A percentile compares a stretch with the other conserved stretches of the same genome.
Conservation (phyloP, 176 grass and related monocot species). For the Themeda triandra region DNA sequence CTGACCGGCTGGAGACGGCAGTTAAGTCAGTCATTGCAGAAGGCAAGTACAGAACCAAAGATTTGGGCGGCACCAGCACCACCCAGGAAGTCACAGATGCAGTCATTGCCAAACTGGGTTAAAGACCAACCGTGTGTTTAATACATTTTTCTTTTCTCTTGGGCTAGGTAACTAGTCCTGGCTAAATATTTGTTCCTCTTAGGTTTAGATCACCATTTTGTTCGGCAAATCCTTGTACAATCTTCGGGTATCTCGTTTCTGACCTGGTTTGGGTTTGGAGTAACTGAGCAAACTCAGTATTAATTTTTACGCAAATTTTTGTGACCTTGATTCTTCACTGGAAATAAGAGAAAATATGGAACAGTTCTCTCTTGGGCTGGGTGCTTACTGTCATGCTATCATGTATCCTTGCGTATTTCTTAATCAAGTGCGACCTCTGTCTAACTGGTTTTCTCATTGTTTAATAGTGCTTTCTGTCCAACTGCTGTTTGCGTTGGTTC, state of each 20-base stretch:
- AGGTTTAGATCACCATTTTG: conserved; percentile 43
- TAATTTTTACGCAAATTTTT: neutral
- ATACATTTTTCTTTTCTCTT: neutral
- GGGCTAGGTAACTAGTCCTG: conserved; percentile 38
- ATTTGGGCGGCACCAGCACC: conserved; percentile 79
- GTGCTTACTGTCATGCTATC: neutral
- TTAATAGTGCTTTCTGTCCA: neutral
- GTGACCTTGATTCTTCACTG: conserved; percentile 27
- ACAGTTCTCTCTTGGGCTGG: neutral
- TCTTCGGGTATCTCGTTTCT: neutral
- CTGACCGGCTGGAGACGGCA: conserved; percentile 73
- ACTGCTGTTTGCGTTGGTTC: neutral
- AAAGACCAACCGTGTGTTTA: neutral
- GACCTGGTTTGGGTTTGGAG: neutral
- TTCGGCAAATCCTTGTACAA: conserved; percentile 28
- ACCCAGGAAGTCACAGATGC: conserved; percentile 89
- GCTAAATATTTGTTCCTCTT: conserved; percentile 16
- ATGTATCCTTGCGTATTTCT: neutral
- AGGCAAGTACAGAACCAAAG: conserved; percentile 83
- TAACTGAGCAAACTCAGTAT: conserved; percentile 17
- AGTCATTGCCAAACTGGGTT: conserved; percentile 66
- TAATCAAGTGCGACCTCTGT: neutral
- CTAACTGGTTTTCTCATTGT: neutral
- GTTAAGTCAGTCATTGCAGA: conserved; percentile 79
- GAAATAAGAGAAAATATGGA: conserved; percentile 37